Evolutionary conservation across 345 rosid genomes (phyloP).

Genomic region (Geranium brycei): DNA sequence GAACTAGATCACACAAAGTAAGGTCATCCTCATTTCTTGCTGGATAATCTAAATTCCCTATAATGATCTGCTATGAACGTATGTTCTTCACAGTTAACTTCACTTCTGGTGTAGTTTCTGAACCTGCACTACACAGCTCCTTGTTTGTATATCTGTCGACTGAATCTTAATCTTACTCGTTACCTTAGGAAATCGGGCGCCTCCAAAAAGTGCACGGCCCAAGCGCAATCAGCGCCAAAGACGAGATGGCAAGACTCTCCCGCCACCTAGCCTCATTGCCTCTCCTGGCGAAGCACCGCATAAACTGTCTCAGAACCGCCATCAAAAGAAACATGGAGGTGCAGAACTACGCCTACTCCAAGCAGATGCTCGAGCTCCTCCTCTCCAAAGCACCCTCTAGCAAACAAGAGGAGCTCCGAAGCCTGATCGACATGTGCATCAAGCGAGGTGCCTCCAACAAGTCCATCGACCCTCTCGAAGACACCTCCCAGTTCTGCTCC

Average conservation of each 20-base stretch:
- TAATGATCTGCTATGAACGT: no score
- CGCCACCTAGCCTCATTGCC: conserved; percentile 86
- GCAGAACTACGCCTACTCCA: conserved; percentile 78
- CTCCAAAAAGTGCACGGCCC: conserved; percentile 86
- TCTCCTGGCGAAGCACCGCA: conserved; percentile 82
- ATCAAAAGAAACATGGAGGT: conserved; percentile 96
- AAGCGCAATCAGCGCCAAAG: conserved; percentile 48
- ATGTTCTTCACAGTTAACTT: no score
- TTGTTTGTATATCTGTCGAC: background rate
- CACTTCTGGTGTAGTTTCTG: no score
- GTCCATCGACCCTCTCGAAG: conserved; percentile 90
- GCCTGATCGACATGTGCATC: conserved; percentile 77
- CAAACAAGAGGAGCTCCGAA: conserved; percentile 83
- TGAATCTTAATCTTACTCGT: conserved; percentile 2
- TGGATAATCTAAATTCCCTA: no score
- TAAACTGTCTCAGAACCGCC: conserved; percentile 90
- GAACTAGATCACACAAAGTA: no score
- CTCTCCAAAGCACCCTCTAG: conserved; percentile 78
- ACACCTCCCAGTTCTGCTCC: conserved; percentile 87
- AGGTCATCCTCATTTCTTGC: no score
- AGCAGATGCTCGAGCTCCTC: conserved; percentile 96
- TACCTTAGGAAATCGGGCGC: conserved; percentile 68
- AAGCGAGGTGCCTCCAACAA: conserved; percentile 80
- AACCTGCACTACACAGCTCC: no score
- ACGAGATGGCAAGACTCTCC: conserved; percentile 92